Conservation (phyloP, 106 monocot genomes). For the Dendrobium officinale region DNA sequence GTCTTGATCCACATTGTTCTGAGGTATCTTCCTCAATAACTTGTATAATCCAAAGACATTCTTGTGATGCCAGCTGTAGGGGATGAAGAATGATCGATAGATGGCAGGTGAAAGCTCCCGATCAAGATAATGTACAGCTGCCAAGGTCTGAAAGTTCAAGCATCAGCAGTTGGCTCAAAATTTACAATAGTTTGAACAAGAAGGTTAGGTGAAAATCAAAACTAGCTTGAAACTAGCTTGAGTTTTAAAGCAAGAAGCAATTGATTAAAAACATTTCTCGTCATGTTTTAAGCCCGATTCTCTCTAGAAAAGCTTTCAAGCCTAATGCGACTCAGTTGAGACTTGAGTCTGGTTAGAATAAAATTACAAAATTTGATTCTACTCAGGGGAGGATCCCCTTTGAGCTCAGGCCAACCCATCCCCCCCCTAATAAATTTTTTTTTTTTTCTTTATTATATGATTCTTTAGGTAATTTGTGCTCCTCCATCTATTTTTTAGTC, state of each 20-base stretch:
- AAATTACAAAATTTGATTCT: too few relatives aligned
- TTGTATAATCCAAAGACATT: conserved; percentile 96
- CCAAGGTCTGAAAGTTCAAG: conserved; percentile 53
- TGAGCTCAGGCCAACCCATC: too few relatives aligned
- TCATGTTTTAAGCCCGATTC: background rate
- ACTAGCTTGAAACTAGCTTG: background rate
- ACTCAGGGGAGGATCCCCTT: too few relatives aligned
- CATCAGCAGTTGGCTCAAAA: background rate
- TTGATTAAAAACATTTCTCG: background rate
- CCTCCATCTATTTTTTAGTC: too few relatives aligned
- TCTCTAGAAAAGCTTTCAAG: too few relatives aligned
- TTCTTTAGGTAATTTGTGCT: too few relatives aligned
- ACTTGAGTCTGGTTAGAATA: too few relatives aligned
- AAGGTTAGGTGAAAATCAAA: background rate
- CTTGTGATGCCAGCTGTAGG: conserved; percentile 61
- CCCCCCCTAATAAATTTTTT: too few relatives aligned
- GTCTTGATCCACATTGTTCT: background rate
- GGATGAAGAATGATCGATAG: conserved; percentile 92
- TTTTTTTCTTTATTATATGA: too few relatives aligned
- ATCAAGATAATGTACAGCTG: conserved; percentile 76
- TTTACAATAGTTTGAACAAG: background rate
- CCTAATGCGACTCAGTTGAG: too few relatives aligned
- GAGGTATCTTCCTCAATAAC: conserved; percentile 53
- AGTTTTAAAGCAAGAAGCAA: background rate
- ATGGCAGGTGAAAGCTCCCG: conserved; percentile 72